Percentiles rank a stretch among this genome's conserved stretches.
Evolutionary conservation across 2,329 filamentous ascomycete genomes (phyloP).

Genomic region (Pseudogymnoascus verrucosus): DNA sequence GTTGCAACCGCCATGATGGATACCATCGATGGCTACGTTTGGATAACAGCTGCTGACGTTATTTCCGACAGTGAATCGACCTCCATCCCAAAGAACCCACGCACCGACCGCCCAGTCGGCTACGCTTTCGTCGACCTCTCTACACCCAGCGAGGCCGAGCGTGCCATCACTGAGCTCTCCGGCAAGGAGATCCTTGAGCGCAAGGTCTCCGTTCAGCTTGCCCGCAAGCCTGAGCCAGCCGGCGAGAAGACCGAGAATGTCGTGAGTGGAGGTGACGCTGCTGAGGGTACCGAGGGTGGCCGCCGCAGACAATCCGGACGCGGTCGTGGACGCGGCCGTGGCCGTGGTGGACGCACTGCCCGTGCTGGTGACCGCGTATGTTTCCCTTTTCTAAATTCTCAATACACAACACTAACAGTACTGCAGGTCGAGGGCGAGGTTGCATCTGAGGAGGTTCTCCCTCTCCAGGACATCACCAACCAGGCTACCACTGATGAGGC

Average conservation of each 20-base stretch:
- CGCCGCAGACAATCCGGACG: constrained; percentile 56
- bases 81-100: constrained; percentile 98
- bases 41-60: constrained; percentile 29
- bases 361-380: constrained; percentile 59
- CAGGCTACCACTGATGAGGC: constrained; percentile 47
- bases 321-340: constrained; percentile 58
- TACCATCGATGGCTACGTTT: not conserved
- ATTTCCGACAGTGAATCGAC: constrained; percentile 71
- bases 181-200: constrained; percentile 97
- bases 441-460: constrained; percentile 45
- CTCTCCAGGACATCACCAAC: constrained; percentile 56
- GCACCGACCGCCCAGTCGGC: constrained; percentile 94
- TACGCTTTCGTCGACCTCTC: constrained; percentile 99
- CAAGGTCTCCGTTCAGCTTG: constrained; percentile 98
- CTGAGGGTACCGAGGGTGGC: constrained; percentile 54
- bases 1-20: not conserved
- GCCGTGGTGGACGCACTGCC: constrained; percentile 58
- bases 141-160: constrained; percentile 87
- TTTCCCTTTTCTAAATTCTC: constrained; percentile 17
- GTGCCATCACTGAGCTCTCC: constrained; percentile 89
- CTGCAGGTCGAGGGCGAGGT: constrained; percentile 19
- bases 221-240: constrained; percentile 88
- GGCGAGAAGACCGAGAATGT: constrained; percentile 66
- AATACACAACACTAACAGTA: not conserved
- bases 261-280: constrained; percentile 65